Base-by-base conservation (phyloP, 495 filamentous ascomycete genomes). In the Echria macrotheca region DNA sequence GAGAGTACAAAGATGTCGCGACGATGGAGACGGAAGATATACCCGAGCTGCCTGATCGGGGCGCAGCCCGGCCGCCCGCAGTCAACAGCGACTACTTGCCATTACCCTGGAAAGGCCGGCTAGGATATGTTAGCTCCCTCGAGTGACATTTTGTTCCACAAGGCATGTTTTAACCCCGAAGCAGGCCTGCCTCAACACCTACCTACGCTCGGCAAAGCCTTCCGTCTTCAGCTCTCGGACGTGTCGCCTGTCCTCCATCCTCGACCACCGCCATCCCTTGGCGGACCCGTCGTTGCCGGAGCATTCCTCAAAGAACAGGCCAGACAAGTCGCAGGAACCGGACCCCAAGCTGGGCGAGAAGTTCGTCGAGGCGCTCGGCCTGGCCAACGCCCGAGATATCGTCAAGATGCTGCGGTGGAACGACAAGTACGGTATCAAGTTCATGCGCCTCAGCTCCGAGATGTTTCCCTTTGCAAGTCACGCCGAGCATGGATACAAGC, bases 401-500 rank as follows among this genome's bases (percentile, higher is more conserved):
- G 68, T 77, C 26, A 95, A 94, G 59, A 83, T 96, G 75, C 57
- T 97, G 17, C 77, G 83, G 2, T 98, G 93, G 93, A 96, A 97
- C 60, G 89, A 96, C 50, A 83, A 80, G 46, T 96, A 93, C 49
- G 83, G 81, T 32, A 97, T 96, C 69, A 93, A 86, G 59, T 94
- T 98, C 64, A 76, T 97, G 75, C 83, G 91, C 3, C 73, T 97
- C 15, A 91, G 86, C 55, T 93, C 86, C 55, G 93, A 95, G 59
- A 96, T 96, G 87, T 96, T 96, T 51, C 93, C 91, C 0, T 96
- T 96, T 62, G 90, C 93, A 0, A 91, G 85, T 41, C 90, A 96
- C 55, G 73, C 75, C 21, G 84, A 85, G 48, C 89, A 95, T 54
- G 93, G 90, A 0, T 98, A 96, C 60, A 86, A 83, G 53, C 74